phyloP scores from a whole-genome alignment of 2,329 filamentous ascomycete genomes.

The Hortaea werneckii region DNA sequence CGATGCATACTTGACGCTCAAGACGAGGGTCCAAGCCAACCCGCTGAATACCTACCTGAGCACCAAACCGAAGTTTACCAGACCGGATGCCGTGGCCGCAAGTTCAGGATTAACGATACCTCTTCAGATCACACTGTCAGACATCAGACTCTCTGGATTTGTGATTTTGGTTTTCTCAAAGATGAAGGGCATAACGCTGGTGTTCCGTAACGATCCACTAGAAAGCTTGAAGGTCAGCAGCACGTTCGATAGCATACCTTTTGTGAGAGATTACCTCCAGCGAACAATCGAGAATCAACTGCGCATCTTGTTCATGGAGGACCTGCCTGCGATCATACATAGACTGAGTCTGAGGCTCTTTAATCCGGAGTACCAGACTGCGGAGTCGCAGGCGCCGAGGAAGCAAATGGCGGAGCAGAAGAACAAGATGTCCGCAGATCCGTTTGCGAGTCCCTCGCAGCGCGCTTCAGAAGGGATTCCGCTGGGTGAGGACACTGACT shows the following conservation, averaged over 20 bases:
- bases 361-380: slow-evolving; percentile 73
- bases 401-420: slow-evolving; percentile 17
- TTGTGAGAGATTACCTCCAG: slow-evolving; percentile 93
- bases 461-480: slow-evolving; percentile 68
- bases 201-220: slow-evolving; percentile 95
- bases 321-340: slow-evolving; percentile 92
- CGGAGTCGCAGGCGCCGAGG: slow-evolving; percentile 45
- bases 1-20: slow-evolving; percentile 88
- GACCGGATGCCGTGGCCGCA: slow-evolving; percentile 82
- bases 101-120: slow-evolving; percentile 90
- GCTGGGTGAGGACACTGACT: slow-evolving; percentile 50
- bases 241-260: slow-evolving; percentile 97
- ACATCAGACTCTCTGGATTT: slow-evolving; percentile 91
- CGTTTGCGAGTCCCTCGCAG: slow-evolving; percentile 40
- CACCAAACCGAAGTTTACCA: slow-evolving; percentile 85
- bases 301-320: slow-evolving; percentile 92
- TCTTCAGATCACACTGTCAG: slow-evolving; percentile 90
- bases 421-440: slow-evolving; percentile 18
- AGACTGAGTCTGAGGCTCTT: slow-evolving; percentile 78
- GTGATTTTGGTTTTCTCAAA: slow-evolving; percentile 97
- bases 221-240: slow-evolving; percentile 97
- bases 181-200: slow-evolving; percentile 90
- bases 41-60: slow-evolving; percentile 91
- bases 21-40: slow-evolving; percentile 94
- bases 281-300: slow-evolving; percentile 91